Base-by-base conservation (phyloP, 1,284 basidiomycete species). In the Fomitopsis pinicola region DNA sequence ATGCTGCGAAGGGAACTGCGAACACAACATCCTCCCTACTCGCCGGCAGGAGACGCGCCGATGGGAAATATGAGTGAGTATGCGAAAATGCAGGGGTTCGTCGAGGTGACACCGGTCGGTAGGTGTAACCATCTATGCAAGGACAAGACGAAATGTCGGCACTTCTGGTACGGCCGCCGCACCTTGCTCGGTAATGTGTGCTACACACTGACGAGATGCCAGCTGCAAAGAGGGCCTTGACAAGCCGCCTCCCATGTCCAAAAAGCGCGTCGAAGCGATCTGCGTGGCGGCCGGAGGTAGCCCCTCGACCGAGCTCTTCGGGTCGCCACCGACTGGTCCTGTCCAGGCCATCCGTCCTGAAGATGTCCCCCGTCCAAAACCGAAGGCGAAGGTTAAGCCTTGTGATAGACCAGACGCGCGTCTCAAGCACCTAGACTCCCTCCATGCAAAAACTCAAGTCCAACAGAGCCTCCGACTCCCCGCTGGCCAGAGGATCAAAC, bases 81-180 rank as follows among this genome's bases (percentile, higher is more conserved):
- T 35, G 35, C 58, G 9, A 50, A 30, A 33, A 17, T 4, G 15
- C 19, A 44, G 17, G 15, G 12, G 30, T 48, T 30, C 45, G 17
- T 35, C 19, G 36, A 57, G 48, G 22, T 40, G 17, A 28, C 38
- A 40, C n/a, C 19, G n/a, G 22, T 42, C 17, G 38, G 50, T 57
- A 92, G 90, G 61, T 93, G 91, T 68, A 89, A 90, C 65, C 91
- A 93, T 67, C 62, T 78, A n/a, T 93, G 91, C 78, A 91, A 88
- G 69, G 84, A 91, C 68, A 93, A 92, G 72, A 76, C 76, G 2
- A 80, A 78, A 52, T 93, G 91, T 69, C 81, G 86, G 30, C 91
- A 93, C 76, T 70, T 86, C 38, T 93, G 91, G 91, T 91, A 67
- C 66, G 78, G 62, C 57, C 65, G 42, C 53, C 52, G 36, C 42